A percentile compares a stretch with the other conserved stretches of the same genome.
Conservation (phyloP, 805 yeast genomes). For the Starmerella riodocensis region DNA sequence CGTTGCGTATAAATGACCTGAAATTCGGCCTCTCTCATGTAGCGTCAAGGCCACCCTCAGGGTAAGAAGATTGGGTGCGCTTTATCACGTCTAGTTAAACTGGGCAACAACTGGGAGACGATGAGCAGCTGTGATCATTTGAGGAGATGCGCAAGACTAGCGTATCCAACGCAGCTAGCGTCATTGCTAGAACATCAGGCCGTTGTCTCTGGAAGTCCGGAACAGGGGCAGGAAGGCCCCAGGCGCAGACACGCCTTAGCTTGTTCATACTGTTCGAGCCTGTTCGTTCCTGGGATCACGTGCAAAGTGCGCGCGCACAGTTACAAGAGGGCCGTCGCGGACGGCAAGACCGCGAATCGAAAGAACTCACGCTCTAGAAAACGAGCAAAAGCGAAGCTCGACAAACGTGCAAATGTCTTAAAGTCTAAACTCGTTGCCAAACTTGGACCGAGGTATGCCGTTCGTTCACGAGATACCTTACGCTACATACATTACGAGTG, state of each 20-base stretch:
- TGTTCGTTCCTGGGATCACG: slow-evolving; percentile 19
- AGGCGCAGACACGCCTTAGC: not conserved
- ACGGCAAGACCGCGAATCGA: not conserved
- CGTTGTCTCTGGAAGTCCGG: not conserved
- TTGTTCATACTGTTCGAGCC: slow-evolving; percentile 15
- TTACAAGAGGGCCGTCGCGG: not conserved
- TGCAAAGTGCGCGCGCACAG: slow-evolving; percentile 5
- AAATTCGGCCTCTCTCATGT: too few species aligned
- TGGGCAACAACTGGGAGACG: too few species aligned
- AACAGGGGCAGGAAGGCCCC: not conserved
- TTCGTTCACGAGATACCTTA: not conserved
- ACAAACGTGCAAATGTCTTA: not conserved
- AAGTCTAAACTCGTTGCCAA: slow-evolving; percentile 2
- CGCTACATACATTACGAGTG: not conserved
- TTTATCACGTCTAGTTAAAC: too few species aligned
- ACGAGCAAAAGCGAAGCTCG: not conserved
- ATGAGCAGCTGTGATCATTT: too few species aligned
- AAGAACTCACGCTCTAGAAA: slow-evolving; percentile 1
- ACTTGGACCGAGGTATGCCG: not conserved
- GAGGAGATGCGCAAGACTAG: too few species aligned
- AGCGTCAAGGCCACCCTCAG: too few species aligned
- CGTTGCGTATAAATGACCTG: too few species aligned
- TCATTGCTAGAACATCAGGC: too few species aligned
- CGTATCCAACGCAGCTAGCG: too few species aligned
- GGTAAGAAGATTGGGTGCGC: too few species aligned